phyloP scores from a whole-genome alignment of 495 filamentous ascomycete genomes.

The Trichoderma orchidacearum region DNA sequence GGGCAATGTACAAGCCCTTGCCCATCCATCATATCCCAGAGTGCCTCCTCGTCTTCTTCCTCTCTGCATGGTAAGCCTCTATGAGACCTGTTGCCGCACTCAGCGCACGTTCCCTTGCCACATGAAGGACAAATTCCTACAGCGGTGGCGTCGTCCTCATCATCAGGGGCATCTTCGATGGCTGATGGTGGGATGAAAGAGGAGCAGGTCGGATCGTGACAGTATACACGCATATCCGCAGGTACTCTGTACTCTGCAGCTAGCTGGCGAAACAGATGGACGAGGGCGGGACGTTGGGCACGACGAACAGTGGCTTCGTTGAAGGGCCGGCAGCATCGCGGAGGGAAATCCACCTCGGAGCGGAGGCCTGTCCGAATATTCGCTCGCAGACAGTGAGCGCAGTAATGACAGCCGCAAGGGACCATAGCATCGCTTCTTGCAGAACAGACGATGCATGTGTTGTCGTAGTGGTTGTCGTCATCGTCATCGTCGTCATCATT shows the following conservation, averaged over 20 bases:
- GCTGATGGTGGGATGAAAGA: conserved; percentile 19
- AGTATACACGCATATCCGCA: conserved; percentile 15
- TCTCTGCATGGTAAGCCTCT: neutral
- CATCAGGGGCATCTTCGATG: conserved; percentile 9
- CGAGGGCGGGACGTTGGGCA: neutral
- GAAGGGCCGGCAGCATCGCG: neutral
- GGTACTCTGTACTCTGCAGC: neutral
- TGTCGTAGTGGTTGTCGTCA: neutral
- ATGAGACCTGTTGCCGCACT: conserved; percentile 25
- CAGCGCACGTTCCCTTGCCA: conserved; percentile 20
- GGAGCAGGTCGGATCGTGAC: conserved; percentile 19
- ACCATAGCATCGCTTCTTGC: too few relatives aligned
- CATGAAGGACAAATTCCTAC: conserved; percentile 23
- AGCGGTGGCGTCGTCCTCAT: neutral
- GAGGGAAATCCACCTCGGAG: neutral
- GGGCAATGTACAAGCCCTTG: neutral
- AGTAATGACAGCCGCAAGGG: neutral
- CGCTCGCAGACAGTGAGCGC: neutral
- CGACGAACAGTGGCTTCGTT: neutral
- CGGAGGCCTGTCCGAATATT: neutral
- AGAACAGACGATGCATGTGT: neutral
- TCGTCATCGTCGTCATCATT: neutral
- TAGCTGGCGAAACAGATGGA: neutral
- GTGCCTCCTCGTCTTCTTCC: neutral
- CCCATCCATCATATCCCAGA: neutral